Evolutionary conservation across 257 asterid genomes (phyloP).

Genomic region (Buddleja alternifolia): DNA sequence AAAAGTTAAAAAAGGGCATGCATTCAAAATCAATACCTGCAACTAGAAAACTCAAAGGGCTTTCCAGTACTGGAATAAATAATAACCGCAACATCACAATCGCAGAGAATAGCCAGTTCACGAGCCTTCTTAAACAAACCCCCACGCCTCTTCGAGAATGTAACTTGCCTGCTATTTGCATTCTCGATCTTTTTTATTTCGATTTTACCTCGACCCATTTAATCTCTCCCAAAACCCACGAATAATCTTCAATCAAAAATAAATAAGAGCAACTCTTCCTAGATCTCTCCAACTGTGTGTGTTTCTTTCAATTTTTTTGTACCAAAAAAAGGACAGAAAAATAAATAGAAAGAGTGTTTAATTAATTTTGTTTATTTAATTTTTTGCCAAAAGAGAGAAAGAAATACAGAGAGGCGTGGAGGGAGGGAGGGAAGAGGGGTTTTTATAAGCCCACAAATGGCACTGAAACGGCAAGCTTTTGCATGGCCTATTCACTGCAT

Average conservation of each 20-base stretch:
- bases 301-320: too few relatives aligned
- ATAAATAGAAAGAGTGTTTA: conserved; percentile 17
- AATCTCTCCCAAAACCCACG: conserved; percentile 35
- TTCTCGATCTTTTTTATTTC: conserved; percentile 84
- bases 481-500: conserved; percentile 64
- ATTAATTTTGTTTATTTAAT: too few relatives aligned
- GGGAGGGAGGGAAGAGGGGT: conserved; percentile 29
- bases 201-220: conserved; percentile 83
- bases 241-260: conserved; percentile 19
- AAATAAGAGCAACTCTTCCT: neutral
- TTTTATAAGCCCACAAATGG: conserved; percentile 65
- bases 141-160: conserved; percentile 72
- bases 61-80: conserved; percentile 78
- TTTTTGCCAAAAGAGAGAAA: conserved; percentile 34
- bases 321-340: neutral
- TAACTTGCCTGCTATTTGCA: conserved; percentile 74
- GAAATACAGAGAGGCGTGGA: conserved; percentile 49
- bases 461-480: conserved; percentile 76
- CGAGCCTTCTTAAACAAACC: conserved; percentile 78
- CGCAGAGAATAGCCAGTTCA: conserved; percentile 81
- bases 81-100: conserved; percentile 75
- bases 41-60: conserved; percentile 64
- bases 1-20: neutral
- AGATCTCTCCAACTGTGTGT: neutral
- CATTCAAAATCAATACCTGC: conserved; percentile 55